A percentile compares a stretch with the other conserved stretches of the same genome.
phyloP scores from a whole-genome alignment of 2,329 filamentous ascomycete species.

The Clonostachys sp. region DNA sequence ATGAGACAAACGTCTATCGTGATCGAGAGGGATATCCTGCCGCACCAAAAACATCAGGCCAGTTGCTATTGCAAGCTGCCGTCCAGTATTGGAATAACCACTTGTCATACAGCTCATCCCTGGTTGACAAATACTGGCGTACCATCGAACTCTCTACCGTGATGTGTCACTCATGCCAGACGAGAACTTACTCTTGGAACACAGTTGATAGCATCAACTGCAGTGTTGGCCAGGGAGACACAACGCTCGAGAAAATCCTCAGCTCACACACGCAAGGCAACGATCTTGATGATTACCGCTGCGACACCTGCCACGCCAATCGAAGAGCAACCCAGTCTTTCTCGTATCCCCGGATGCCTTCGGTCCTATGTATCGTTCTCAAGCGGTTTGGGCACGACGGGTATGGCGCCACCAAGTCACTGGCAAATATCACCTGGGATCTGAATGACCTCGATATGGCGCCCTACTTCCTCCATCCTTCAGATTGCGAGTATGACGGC shows the following conservation, averaged over 20 bases:
- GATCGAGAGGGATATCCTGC: conserved; percentile 26
- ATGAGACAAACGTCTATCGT: conserved; percentile 70
- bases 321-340: conserved; percentile 66
- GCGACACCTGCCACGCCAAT: conserved; percentile 67
- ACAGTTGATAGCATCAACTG: conserved; percentile 51
- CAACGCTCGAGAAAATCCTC: conserved; percentile 57
- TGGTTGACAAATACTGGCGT: conserved; percentile 75
- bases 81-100: conserved; percentile 72
- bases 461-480: conserved; percentile 30
- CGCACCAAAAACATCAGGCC: conserved; percentile 23
- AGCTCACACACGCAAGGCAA: conserved; percentile 66
- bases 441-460: conserved; percentile 61
- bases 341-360: conserved; percentile 72
- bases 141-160: conserved; percentile 70
- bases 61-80: conserved; percentile 48
- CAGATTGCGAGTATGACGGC: conserved; percentile 14
- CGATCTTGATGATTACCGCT: conserved; percentile 64
- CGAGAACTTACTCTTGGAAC: conserved; percentile 37
- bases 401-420: conserved; percentile 52
- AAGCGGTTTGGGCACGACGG: conserved; percentile 46
- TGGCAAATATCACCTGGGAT: conserved; percentile 71
- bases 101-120: conserved; percentile 64
- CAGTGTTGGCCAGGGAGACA: conserved; percentile 23
- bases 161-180: conserved; percentile 57
- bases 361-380: conserved; percentile 74